phyloP scores from a whole-genome alignment of 2,329 filamentous ascomycete species.

The Paecilomyces dactylethromorphus region DNA sequence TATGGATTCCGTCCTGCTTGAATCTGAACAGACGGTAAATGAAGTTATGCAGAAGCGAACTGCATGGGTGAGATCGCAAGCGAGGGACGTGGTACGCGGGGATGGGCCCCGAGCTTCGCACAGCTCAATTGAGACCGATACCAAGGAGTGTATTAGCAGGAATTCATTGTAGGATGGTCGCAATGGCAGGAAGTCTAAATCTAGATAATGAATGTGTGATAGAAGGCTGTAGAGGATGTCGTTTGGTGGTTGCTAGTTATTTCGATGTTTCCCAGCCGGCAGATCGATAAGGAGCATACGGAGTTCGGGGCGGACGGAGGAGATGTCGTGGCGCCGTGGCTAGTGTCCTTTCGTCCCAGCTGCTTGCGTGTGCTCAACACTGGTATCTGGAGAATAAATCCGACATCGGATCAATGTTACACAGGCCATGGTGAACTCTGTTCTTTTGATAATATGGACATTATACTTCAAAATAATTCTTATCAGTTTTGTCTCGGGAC shows the following conservation, averaged over 20 bases:
- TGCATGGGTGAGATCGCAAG: background rate
- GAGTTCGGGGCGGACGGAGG: background rate
- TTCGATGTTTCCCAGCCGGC: background rate
- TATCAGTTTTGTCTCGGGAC: too few species aligned
- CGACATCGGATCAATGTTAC: background rate
- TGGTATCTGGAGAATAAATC: background rate
- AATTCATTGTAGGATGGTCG: background rate
- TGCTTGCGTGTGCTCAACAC: background rate
- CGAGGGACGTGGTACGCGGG: conserved; percentile 1
- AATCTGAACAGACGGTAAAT: conserved; percentile 7
- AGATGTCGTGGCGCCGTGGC: background rate
- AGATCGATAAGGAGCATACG: background rate
- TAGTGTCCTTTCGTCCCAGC: background rate
- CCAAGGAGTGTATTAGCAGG: background rate
- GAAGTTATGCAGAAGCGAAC: background rate
- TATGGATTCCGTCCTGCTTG: conserved; percentile 8
- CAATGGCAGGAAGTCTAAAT: background rate
- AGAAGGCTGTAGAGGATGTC: background rate
- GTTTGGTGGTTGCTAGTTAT: background rate
- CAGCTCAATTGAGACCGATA: background rate
- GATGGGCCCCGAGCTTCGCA: background rate
- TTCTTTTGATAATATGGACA: too few species aligned
- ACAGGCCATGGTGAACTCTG: background rate
- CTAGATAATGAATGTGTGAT: background rate
- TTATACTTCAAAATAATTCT: too few species aligned